Percentiles rank a stretch among this genome's conserved stretches.
Conservation (phyloP, 2,329 filamentous ascomycete species). For the Myriangium duriaei region DNA sequence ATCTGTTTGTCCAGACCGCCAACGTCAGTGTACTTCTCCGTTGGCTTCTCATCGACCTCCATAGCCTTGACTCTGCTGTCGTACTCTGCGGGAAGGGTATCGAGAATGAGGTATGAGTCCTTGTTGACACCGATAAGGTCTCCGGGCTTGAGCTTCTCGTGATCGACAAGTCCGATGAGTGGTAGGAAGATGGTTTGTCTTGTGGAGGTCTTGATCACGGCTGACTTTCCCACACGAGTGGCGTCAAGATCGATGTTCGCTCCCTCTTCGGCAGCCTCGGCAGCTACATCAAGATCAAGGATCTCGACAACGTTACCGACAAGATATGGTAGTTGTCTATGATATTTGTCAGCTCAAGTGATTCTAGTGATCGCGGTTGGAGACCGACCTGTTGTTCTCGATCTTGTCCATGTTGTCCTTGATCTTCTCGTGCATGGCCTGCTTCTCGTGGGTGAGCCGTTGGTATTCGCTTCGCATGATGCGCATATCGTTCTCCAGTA, state of each 20-base stretch:
- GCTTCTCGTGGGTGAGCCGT: conserved; percentile 87
- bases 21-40: conserved; percentile 96
- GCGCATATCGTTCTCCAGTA: conserved; percentile 92
- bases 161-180: conserved; percentile 91
- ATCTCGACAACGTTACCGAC: conserved; percentile 98
- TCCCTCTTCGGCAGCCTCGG: conserved; percentile 91
- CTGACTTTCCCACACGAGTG: conserved; percentile 91
- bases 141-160: conserved; percentile 84
- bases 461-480: conserved; percentile 99
- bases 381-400: conserved; percentile 80
- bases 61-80: conserved; percentile 98
- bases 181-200: conserved; percentile 97
- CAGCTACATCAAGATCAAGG: conserved; percentile 88
- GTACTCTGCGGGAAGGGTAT: conserved; percentile 94
- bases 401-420: conserved; percentile 99
- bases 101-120: conserved; percentile 93
- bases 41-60: conserved; percentile 99
- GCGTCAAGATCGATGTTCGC: conserved; percentile 98
- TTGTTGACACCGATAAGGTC: conserved; percentile 98
- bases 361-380: background rate
- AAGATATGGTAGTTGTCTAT: conserved; percentile 89
- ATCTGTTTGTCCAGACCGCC: conserved; percentile 98
- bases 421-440: conserved; percentile 94
- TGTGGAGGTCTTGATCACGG: conserved; percentile 98
- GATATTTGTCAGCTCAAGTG: background rate